A percentile compares a stretch with the other conserved stretches of the same genome.
Evolutionary conservation across 345 rosid genomes (phyloP).

Genomic region (Trapa incisa): DNA sequence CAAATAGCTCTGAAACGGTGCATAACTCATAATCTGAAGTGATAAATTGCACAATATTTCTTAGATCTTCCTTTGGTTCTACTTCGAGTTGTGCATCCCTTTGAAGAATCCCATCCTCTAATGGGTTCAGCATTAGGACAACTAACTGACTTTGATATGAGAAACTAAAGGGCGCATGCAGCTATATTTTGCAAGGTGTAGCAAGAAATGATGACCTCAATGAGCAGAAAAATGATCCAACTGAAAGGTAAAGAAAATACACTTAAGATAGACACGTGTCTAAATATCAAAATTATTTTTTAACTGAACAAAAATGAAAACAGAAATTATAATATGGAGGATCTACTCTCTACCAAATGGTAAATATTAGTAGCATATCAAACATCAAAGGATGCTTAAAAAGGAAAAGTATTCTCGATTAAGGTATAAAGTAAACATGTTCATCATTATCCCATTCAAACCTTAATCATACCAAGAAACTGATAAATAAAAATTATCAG

Average conservation of each 20-base stretch:
- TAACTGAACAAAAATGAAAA: not conserved
- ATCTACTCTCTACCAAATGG: not conserved
- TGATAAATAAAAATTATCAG: not conserved
- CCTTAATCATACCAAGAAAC: conserved; percentile 1
- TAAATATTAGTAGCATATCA: not conserved
- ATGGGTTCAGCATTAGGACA: no score
- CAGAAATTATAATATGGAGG: not conserved
- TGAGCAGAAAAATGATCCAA: not conserved
- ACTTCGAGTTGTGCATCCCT: no score
- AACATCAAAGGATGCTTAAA: not conserved
- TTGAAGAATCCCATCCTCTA: no score
- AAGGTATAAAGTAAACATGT: not conserved
- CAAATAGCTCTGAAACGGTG: not conserved
- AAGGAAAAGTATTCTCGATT: no score
- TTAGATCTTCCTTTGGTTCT: no score
- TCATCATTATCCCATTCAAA: not conserved
- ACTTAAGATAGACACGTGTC: not conserved
- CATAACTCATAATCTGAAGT: not conserved
- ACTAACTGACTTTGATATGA: no score
- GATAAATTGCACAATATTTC: no score
- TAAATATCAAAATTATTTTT: no score
- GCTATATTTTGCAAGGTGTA: not conserved
- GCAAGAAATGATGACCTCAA: not conserved
- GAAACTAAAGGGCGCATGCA: not conserved
- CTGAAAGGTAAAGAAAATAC: not conserved